Percentiles rank a stretch among this genome's conserved stretches.
phyloP scores from a whole-genome alignment of 169 alveolate species.

The Neospora caninum region DNA sequence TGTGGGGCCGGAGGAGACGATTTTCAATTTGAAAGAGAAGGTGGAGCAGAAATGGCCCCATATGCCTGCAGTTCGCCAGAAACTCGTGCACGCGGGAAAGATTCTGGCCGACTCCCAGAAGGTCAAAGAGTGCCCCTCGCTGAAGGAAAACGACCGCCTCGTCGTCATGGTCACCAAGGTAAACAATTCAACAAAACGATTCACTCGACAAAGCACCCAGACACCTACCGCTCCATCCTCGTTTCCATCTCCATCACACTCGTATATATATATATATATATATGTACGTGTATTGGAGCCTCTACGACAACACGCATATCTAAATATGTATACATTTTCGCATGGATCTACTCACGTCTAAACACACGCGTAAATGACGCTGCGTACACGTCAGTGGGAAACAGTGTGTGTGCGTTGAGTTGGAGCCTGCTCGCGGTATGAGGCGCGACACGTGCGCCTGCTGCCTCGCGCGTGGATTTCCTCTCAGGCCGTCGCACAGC shows the following conservation, averaged over 20 bases:
- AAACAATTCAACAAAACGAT: no score
- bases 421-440: no score
- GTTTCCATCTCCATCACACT: not conserved
- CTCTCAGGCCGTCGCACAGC: not conserved
- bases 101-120: slow-evolving; percentile 75
- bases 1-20: slow-evolving; percentile 76
- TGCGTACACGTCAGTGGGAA: no score
- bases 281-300: not conserved
- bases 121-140: slow-evolving; percentile 69
- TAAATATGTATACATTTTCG: no score
- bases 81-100: slow-evolving; percentile 82
- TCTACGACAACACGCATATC: not conserved
- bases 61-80: slow-evolving; percentile 78
- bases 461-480: no score
- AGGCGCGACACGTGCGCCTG: no score
- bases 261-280: not conserved
- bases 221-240: not conserved
- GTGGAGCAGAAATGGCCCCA: slow-evolving; percentile 74
- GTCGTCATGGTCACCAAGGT: slow-evolving; percentile 76
- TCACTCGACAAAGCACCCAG: not conserved
- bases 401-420: no score
- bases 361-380: no score
- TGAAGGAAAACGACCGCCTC: slow-evolving; percentile 81
- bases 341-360: no score
- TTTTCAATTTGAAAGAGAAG: slow-evolving; percentile 76